A percentile compares a stretch with the other conserved stretches of the same genome.
Evolutionary conservation across 2,329 filamentous ascomycete species (phyloP).

Genomic region (Botryosphaeria dothidea): DNA sequence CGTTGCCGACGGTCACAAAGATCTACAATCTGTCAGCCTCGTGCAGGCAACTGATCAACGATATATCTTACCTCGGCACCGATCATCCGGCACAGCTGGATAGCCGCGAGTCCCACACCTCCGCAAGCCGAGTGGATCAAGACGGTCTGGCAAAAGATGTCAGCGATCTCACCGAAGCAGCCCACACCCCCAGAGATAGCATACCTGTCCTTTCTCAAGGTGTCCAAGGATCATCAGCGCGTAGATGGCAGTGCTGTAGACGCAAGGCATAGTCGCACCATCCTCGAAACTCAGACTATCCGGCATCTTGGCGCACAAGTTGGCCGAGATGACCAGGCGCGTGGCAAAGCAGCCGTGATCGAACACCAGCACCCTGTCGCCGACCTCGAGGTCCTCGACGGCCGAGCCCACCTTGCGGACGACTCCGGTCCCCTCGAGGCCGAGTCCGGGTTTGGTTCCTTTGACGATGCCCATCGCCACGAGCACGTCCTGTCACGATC

Average conservation of each 20-base stretch:
- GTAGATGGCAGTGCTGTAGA: slow-evolving; percentile 29
- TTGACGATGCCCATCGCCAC: slow-evolving; percentile 14
- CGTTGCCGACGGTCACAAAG: slow-evolving; percentile 29
- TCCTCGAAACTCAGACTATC: slow-evolving; percentile 28
- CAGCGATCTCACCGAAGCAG: no score
- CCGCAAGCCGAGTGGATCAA: no score
- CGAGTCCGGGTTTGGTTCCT: slow-evolving; percentile 8
- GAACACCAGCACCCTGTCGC: slow-evolving; percentile 14
- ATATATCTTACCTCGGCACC: no score
- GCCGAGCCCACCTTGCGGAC: slow-evolving; percentile 22
- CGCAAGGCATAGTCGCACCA: slow-evolving; percentile 28
- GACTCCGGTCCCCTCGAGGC: slow-evolving; percentile 23
- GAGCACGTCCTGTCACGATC: not conserved
- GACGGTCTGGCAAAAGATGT: no score
- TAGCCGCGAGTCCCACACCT: no score
- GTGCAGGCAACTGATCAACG: no score
- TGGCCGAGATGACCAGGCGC: not conserved
- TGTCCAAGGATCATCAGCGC: slow-evolving; percentile 26
- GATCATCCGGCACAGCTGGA: no score
- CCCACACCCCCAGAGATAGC: no score
- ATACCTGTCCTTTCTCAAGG: slow-evolving; percentile 22
- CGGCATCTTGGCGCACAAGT: slow-evolving; percentile 25
- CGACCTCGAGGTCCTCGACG: not conserved
- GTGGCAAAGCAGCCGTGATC: slow-evolving; percentile 21
- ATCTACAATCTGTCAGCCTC: no score